Evolutionary conservation across 1,284 basidiomycete species (phyloP).

Genomic region (Sporisorium exsertum): DNA sequence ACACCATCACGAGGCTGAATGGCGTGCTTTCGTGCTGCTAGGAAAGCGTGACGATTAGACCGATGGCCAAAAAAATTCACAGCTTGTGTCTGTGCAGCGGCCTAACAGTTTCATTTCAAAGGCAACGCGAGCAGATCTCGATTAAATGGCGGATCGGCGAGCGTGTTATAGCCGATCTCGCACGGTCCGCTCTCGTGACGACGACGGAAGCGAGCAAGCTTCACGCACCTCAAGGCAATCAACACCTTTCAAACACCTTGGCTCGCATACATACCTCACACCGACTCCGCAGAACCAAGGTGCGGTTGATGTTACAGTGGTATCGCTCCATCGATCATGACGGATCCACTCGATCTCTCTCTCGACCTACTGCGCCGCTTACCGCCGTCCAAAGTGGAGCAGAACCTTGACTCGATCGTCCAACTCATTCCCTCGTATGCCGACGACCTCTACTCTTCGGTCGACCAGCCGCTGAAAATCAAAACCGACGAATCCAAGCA

Average conservation of each 20-base stretch:
- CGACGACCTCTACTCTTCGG: slow-evolving; percentile 92
- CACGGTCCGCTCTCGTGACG: slow-evolving; percentile 9
- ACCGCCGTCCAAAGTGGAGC: slow-evolving; percentile 88
- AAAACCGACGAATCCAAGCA: slow-evolving; percentile 79
- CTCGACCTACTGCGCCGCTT: slow-evolving; percentile 95
- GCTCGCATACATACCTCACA: background rate
- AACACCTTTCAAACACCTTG: background rate
- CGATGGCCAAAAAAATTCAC: background rate
- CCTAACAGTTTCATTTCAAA: too few relatives aligned
- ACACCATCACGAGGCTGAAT: slow-evolving; percentile 29
- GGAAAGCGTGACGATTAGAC: background rate
- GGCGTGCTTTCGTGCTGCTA: slow-evolving; percentile 25
- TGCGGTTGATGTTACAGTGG: too few relatives aligned
- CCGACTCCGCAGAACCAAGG: background rate
- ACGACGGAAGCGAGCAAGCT: background rate
- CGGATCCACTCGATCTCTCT: slow-evolving; percentile 63
- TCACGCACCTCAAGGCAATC: background rate
- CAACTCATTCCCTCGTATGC: slow-evolving; percentile 83
- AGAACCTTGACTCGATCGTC: slow-evolving; percentile 86
- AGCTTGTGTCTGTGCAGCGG: background rate
- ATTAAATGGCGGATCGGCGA: background rate
- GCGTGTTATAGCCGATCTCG: slow-evolving; percentile 13
- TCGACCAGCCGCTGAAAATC: slow-evolving; percentile 92
- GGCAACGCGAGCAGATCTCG: too few relatives aligned
- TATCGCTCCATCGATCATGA: too few relatives aligned